Conservation (phyloP, 73 alveolate species). For the Durusdinium trenchii region DNA sequence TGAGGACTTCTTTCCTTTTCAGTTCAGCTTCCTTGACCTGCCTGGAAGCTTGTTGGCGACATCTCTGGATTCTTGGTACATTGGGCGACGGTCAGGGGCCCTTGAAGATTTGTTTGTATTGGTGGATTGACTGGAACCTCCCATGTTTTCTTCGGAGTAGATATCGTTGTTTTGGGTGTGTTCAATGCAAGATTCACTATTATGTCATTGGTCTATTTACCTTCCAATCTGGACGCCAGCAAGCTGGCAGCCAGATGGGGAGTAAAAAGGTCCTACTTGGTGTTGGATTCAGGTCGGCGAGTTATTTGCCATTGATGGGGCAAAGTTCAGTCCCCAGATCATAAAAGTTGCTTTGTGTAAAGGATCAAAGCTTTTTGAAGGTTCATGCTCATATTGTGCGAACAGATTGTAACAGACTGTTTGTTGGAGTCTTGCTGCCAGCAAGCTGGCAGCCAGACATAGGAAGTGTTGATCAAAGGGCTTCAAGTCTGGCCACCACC, state of each 20-base stretch:
- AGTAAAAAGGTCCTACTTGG: no score
- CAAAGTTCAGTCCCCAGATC: neutral
- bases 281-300: no score
- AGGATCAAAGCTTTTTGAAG: neutral
- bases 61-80: neutral
- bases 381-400: neutral
- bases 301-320: neutral
- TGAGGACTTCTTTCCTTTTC: neutral
- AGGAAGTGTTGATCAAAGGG: no score
- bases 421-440: neutral
- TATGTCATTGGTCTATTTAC: neutral
- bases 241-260: neutral
- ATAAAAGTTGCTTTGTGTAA: no score
- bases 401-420: neutral
- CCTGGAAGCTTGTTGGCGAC: neutral
- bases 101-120: neutral
- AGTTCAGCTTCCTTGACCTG: neutral
- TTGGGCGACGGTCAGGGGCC: neutral
- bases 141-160: neutral
- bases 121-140: neutral
- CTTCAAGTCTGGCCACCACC: constrained; percentile 9
- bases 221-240: neutral
- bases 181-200: neutral
- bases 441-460: neutral
- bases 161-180: neutral